phyloP scores from a whole-genome alignment of 2,329 filamentous ascomycete species.

The Botrytis pseudocinerea region DNA sequence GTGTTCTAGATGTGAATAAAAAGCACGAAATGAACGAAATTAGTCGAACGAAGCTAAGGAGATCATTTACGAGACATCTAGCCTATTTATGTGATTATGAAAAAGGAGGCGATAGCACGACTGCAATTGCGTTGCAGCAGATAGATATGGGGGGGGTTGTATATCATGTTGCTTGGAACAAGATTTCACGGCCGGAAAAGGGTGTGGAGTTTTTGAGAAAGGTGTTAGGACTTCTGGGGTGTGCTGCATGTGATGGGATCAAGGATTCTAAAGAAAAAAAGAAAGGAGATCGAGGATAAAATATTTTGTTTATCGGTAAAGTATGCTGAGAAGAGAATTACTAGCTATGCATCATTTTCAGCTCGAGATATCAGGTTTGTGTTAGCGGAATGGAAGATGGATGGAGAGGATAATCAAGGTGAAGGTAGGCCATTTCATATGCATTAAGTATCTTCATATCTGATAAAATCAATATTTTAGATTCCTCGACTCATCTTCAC shows the following conservation, averaged over 20 bases:
- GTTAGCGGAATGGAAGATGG: not conserved
- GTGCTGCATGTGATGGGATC: not conserved
- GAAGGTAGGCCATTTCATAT: not conserved
- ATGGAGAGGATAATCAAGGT: not conserved
- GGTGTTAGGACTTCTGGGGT: not conserved
- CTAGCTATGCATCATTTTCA: not conserved
- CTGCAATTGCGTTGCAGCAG: not conserved
- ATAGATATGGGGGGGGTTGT: not conserved
- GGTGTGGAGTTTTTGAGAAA: not conserved
- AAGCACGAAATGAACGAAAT: not conserved
- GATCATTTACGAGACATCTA: not conserved
- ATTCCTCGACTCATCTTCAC: not conserved
- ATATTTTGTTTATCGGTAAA: not conserved
- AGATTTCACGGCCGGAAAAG: not conserved
- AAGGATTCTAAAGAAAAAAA: not conserved
- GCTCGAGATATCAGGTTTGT: not conserved
- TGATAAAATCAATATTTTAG: not conserved
- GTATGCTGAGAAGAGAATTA: not conserved
- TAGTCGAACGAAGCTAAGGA: not conserved
- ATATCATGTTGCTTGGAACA: not conserved
- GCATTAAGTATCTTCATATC: not conserved
- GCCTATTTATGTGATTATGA: not conserved
- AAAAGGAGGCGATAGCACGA: not conserved
- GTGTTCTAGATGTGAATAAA: not conserved
- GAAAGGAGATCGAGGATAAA: not conserved